Conservation (phyloP, 805 yeast species). For the Geotrichum ghanense region DNA sequence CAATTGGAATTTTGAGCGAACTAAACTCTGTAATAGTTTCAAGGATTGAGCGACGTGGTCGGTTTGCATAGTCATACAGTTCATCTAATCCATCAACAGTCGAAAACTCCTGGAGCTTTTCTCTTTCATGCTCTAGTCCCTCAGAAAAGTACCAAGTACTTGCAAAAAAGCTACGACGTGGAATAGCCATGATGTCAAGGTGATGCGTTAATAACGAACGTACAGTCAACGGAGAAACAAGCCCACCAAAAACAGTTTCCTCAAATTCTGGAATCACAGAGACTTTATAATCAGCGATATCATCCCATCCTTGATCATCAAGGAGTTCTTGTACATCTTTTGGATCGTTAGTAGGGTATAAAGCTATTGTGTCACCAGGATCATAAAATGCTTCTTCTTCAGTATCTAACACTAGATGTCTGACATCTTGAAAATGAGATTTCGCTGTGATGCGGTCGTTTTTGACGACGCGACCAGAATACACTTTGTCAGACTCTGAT, state of each 20-base stretch:
- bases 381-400: slow-evolving; percentile 26
- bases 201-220: slow-evolving; percentile 66
- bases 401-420: slow-evolving; percentile 41
- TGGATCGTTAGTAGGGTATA: slow-evolving; percentile 65
- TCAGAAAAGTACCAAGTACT: slow-evolving; percentile 63
- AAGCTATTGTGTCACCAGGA: slow-evolving; percentile 75
- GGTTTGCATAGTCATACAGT: slow-evolving; percentile 77
- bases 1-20: slow-evolving; percentile 62
- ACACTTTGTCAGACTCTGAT: slow-evolving; percentile 34
- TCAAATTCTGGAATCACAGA: slow-evolving; percentile 26
- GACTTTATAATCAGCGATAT: slow-evolving; percentile 53
- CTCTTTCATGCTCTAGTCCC: slow-evolving; percentile 57
- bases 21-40: slow-evolving; percentile 80
- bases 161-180: slow-evolving; percentile 72
- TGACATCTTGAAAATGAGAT: slow-evolving; percentile 85
- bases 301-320: slow-evolving; percentile 61
- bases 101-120: slow-evolving; percentile 62
- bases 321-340: slow-evolving; percentile 54
- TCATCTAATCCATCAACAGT: slow-evolving; percentile 67
- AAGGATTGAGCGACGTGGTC: slow-evolving; percentile 79
- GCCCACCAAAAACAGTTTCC: slow-evolving; percentile 30
- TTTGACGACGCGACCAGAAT: background rate
- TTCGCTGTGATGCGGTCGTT: slow-evolving; percentile 54
- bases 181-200: slow-evolving; percentile 72
- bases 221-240: slow-evolving; percentile 52